Base-by-base conservation (phyloP, 2,329 filamentous ascomycete genomes). In the Neophaeococcomyces mojaviensis region DNA sequence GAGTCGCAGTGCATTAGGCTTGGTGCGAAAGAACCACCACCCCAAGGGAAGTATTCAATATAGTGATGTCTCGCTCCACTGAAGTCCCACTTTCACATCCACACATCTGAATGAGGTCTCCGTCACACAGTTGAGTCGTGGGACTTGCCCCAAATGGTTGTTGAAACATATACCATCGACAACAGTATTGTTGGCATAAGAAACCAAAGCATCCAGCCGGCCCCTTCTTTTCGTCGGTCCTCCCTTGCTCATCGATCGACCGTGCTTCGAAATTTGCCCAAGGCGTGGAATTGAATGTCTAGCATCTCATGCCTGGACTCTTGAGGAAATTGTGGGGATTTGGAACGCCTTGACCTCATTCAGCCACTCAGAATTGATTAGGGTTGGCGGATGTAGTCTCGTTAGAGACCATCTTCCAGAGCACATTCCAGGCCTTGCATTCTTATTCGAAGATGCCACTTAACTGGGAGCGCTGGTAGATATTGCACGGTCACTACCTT, bases 401-500 rank as follows among this genome's bases (percentile, higher is more conserved):
- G 31, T 49, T 32, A 46, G 45, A 51, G 43, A 55, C 44, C 47
- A 19, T 38, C 40, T 31, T 33, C 39, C 39, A 47, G 49, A 49
- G 45, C 48, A 48, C 53, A 55, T 55, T 48, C 42, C 50, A 44
- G 32, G 44, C 52, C 50, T 55, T 55, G 50, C 52, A 50, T 55
- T 53, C 44, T 32, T 19, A 20, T 46, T 47, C 50, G 31, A 49
- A 51, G 49, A 48, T 38, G 40, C 41, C 16, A 33, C 22, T 32
- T 18, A 38, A 22, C 31, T 53, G 47, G 47, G 37, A 38, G 18
- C 26, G 30, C 35, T 40, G 39, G 26, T 39, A 35, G 35, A 34
- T 18, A 24, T 37, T 28, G 37, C n/a, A 34, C 18, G 30, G 16
- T 43, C 39, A 24, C 19, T 33, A 24, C 20, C 7, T 34, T 31